Percentiles rank a stretch among this genome's conserved stretches.
Evolutionary conservation across 2,329 filamentous ascomycete species (phyloP).

Genomic region (Fusarium chuoi): DNA sequence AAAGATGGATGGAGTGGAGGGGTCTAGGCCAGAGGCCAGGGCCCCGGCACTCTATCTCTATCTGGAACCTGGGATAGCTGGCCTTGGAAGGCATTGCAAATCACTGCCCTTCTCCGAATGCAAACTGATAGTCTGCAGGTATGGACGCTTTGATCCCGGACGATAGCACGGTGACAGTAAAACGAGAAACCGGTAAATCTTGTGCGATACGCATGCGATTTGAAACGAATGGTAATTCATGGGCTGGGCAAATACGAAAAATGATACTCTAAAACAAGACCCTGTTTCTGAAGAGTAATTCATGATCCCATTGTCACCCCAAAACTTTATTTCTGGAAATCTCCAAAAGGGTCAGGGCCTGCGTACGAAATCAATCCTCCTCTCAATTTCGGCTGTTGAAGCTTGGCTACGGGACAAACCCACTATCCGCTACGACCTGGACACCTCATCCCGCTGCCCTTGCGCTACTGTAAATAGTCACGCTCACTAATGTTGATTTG

Average conservation of each 20-base stretch:
- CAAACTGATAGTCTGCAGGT: background rate
- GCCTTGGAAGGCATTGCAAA: constrained; percentile 7
- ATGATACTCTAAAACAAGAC: constrained; percentile 16
- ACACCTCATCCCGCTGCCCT: background rate
- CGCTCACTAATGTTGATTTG: constrained; percentile 19
- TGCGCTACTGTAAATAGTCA: constrained; percentile 35
- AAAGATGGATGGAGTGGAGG: background rate
- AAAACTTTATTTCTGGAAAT: constrained; percentile 27
- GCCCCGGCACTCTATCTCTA: constrained; percentile 2
- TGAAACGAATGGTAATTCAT: constrained; percentile 8
- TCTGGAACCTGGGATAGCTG: background rate
- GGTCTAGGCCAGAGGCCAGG: background rate
- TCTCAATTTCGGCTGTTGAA: constrained; percentile 41
- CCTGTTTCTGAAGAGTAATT: constrained; percentile 9
- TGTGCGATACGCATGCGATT: constrained; percentile 5
- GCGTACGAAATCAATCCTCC: background rate
- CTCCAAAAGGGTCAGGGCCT: background rate
- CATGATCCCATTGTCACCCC: constrained; percentile 3
- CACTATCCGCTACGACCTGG: constrained; percentile 4
- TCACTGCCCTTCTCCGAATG: constrained; percentile 6
- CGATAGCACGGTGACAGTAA: constrained; percentile 14
- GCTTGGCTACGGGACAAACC: constrained; percentile 28
- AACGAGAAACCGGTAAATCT: constrained; percentile 14
- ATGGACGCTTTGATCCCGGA: constrained; percentile 10
- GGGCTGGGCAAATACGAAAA: constrained; percentile 7